Conservation (phyloP, 2,329 filamentous ascomycete species). For the Sporothrix phasma region DNA sequence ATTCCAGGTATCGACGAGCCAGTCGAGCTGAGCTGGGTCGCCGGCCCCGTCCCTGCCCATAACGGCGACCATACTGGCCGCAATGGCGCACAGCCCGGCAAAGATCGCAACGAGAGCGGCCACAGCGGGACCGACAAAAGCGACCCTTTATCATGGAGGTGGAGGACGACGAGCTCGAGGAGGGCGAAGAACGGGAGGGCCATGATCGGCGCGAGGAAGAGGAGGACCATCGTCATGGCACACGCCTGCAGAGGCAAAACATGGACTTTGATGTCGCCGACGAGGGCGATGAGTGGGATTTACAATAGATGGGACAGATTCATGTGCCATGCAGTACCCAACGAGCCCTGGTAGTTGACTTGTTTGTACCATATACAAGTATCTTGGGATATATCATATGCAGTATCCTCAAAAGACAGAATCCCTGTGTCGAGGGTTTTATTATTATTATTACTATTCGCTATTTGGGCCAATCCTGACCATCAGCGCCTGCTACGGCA, state of each 20-base stretch:
- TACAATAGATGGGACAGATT: constrained; percentile 9
- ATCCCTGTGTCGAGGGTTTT: too few relatives aligned
- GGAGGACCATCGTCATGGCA: not conserved
- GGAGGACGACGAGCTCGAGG: not conserved
- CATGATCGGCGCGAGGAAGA: not conserved
- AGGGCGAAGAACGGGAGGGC: not conserved
- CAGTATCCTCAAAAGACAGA: too few relatives aligned
- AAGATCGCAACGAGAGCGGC: constrained; percentile 6
- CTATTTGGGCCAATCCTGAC: too few relatives aligned
- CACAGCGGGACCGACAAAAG: not conserved
- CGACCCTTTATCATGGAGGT: not conserved
- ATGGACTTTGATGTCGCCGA: constrained; percentile 47
- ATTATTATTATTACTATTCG: too few relatives aligned
- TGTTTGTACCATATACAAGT: not conserved
- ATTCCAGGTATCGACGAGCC: constrained; percentile 54
- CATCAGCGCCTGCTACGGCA: too few relatives aligned
- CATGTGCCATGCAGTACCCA: too few relatives aligned
- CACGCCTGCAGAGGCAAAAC: constrained; percentile 27
- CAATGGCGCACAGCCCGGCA: constrained; percentile 3
- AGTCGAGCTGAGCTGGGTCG: constrained; percentile 56
- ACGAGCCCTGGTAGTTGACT: too few relatives aligned
- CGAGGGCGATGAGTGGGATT: constrained; percentile 39
- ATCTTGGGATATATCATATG: not conserved
- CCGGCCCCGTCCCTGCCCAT: constrained; percentile 7
- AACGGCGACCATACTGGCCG: not conserved